Conservation (phyloP, 805 yeast genomes). For the Nakazawaea molendinolei region DNA sequence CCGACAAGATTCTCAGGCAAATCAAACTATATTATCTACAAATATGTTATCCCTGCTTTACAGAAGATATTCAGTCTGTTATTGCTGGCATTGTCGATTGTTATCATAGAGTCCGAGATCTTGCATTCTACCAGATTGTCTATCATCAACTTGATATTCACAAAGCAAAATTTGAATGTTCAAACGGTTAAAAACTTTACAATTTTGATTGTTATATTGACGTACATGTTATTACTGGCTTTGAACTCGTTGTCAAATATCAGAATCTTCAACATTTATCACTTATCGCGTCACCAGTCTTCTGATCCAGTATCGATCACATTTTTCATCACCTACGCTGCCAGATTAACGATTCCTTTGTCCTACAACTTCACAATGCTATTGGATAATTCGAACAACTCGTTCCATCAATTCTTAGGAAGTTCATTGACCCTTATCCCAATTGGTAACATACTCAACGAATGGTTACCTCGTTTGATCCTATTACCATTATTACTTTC, state of each 20-base stretch:
- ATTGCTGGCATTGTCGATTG: slow-evolving; percentile 38
- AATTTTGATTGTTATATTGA: slow-evolving; percentile 38
- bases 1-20: slow-evolving; percentile 30
- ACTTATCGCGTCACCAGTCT: slow-evolving; percentile 54
- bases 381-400: slow-evolving; percentile 27
- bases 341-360: slow-evolving; percentile 76
- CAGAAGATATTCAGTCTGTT: slow-evolving; percentile 37
- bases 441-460: slow-evolving; percentile 64
- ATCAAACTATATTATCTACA: slow-evolving; percentile 32
- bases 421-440: slow-evolving; percentile 70
- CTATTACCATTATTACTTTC: slow-evolving; percentile 65
- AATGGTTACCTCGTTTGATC: slow-evolving; percentile 69
- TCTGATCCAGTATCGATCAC: slow-evolving; percentile 72
- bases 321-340: slow-evolving; percentile 74
- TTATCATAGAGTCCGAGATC: slow-evolving; percentile 67
- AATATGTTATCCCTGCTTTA: slow-evolving; percentile 38
- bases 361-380: slow-evolving; percentile 73
- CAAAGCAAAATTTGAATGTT: slow-evolving; percentile 17
- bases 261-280: slow-evolving; percentile 70
- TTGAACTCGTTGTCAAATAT: slow-evolving; percentile 60
- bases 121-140: slow-evolving; percentile 65
- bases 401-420: slow-evolving; percentile 72
- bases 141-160: slow-evolving; percentile 41
- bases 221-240: slow-evolving; percentile 66
- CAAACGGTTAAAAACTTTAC: slow-evolving; percentile 28